Conservation (phyloP, 495 filamentous ascomycete genomes). For the Annulohypoxylon moriforme region DNA sequence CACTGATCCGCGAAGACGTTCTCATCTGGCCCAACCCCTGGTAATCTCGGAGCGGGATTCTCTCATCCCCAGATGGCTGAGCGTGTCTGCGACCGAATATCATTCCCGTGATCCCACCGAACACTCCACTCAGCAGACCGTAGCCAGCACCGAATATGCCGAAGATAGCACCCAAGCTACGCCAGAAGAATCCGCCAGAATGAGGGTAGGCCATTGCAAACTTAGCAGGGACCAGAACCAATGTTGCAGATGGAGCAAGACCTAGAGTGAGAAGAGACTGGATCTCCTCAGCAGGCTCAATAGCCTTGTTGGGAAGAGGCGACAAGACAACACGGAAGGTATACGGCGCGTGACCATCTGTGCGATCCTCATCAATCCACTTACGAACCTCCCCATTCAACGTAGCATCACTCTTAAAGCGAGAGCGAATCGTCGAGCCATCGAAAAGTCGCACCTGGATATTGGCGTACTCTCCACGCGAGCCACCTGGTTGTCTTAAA, state of each 20-base stretch:
- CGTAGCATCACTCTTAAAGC: constrained; percentile 72
- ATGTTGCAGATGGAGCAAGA: constrained; percentile 79
- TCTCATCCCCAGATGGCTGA: not conserved
- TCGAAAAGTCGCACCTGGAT: constrained; percentile 88
- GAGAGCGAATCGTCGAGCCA: constrained; percentile 78
- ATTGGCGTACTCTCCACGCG: constrained; percentile 60
- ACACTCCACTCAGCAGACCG: constrained; percentile 52
- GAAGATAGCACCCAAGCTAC: constrained; percentile 56
- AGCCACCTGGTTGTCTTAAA: constrained; percentile 12
- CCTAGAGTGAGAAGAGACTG: constrained; percentile 72
- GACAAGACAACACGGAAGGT: constrained; percentile 86
- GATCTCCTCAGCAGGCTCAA: constrained; percentile 79
- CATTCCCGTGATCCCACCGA: constrained; percentile 44
- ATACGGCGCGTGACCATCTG: constrained; percentile 67
- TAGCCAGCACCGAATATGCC: constrained; percentile 67
- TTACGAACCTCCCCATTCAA: constrained; percentile 75
- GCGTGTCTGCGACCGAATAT: constrained; percentile 50
- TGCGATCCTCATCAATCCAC: constrained; percentile 73
- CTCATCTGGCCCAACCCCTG: constrained; percentile 9
- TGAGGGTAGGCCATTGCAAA: constrained; percentile 70
- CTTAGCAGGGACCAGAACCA: constrained; percentile 81
- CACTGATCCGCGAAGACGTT: constrained; percentile 32
- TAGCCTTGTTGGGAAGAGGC: constrained; percentile 76
- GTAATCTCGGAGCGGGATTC: constrained; percentile 22
- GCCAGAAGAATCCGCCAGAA: constrained; percentile 46